Conservation (phyloP, 257 asterid species). For the Fraxinus cuspidata region DNA sequence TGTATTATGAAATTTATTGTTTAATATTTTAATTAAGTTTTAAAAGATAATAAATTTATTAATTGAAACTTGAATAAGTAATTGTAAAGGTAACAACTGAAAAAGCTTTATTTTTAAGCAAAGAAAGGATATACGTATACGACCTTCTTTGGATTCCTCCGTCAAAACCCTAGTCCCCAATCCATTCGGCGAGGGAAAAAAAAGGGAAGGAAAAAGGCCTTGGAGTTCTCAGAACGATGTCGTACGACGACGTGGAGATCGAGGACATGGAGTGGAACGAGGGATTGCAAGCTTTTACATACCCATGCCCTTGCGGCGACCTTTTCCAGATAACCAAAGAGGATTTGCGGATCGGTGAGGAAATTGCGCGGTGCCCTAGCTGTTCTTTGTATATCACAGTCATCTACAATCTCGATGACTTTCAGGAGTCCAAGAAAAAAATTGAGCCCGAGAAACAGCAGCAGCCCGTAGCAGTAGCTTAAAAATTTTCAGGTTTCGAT, state of each 20-base stretch:
- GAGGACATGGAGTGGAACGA: slow-evolving; percentile 99
- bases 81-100: neutral
- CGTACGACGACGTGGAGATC: slow-evolving; percentile 96
- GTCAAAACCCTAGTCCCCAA: slow-evolving; percentile 15
- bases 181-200: neutral
- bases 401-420: slow-evolving; percentile 77
- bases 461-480: slow-evolving; percentile 76
- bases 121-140: neutral
- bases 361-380: slow-evolving; percentile 92
- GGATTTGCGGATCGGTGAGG: slow-evolving; percentile 82
- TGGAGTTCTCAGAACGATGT: slow-evolving; percentile 49
- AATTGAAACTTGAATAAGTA: too few relatives aligned
- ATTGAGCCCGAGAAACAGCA: slow-evolving; percentile 51
- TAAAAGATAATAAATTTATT: too few relatives aligned
- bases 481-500: slow-evolving; percentile 23
- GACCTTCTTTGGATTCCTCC: neutral
- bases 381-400: slow-evolving; percentile 89
- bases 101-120: neutral
- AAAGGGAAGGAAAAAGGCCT: slow-evolving; percentile 18
- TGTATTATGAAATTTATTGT: too few relatives aligned
- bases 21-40: too few relatives aligned
- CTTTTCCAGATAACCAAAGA: slow-evolving; percentile 83
- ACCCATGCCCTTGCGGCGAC: slow-evolving; percentile 97
- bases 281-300: slow-evolving; percentile 71
- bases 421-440: slow-evolving; percentile 52